phyloP scores from a whole-genome alignment of 495 filamentous ascomycete species.

The Penicillium flavigenum region DNA sequence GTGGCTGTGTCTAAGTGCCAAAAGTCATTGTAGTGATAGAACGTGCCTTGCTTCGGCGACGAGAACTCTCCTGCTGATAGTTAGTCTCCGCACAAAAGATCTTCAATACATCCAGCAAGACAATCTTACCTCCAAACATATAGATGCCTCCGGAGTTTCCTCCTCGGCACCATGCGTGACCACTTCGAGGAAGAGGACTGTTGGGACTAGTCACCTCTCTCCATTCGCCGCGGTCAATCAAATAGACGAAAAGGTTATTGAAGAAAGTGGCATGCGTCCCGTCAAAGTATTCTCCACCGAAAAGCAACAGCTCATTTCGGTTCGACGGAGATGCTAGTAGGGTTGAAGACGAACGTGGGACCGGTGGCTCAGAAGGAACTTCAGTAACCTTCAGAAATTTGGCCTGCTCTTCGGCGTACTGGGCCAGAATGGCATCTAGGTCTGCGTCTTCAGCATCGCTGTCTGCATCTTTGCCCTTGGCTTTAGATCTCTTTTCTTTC shows the following conservation, averaged over 20 bases:
- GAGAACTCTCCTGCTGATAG: conserved; percentile 54
- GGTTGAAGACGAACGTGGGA: conserved; percentile 72
- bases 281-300: conserved; percentile 77
- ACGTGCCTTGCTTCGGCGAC: conserved; percentile 92
- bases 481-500: conserved; percentile 74
- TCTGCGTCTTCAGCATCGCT: conserved; percentile 91
- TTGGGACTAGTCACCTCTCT: conserved; percentile 84
- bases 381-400: conserved; percentile 93
- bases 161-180: conserved; percentile 88
- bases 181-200: conserved; percentile 83
- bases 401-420: conserved; percentile 81
- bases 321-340: conserved; percentile 82
- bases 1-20: conserved; percentile 82
- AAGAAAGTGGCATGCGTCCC: conserved; percentile 62
- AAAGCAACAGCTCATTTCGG: conserved; percentile 85
- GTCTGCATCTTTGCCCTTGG: conserved; percentile 59
- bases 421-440: conserved; percentile 91
- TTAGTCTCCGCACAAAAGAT: conserved; percentile 44
- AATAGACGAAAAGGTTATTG: conserved; percentile 82
- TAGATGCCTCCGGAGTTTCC: conserved; percentile 85
- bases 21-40: conserved; percentile 99
- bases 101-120: background rate
- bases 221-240: conserved; percentile 86
- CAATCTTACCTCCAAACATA: conserved; percentile 72
- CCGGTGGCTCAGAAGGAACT: conserved; percentile 68